Evolutionary conservation across 2,329 filamentous ascomycete species (phyloP).

Genomic region (Trichoderma harzianum): DNA sequence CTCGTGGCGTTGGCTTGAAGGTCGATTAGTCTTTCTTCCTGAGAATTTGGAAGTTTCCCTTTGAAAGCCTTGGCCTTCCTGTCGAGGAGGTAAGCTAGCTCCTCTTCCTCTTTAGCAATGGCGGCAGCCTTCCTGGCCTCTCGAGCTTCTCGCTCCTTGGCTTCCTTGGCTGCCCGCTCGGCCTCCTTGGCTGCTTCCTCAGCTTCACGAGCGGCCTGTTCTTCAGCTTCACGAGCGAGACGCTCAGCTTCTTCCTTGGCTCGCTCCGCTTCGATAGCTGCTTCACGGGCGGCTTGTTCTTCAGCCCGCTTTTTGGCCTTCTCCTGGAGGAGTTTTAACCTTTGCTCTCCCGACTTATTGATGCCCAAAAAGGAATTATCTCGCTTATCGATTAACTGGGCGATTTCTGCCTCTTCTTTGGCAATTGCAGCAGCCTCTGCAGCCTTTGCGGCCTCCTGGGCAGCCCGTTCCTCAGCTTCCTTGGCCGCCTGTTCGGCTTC

Average conservation of each 20-base stretch:
- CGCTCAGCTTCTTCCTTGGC: conserved; percentile 22
- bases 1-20: conserved; percentile 35
- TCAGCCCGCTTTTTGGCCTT: conserved; percentile 14
- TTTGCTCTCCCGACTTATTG: background rate
- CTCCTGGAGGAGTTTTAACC: background rate
- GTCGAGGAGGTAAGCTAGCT: conserved; percentile 40
- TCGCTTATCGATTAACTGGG: conserved; percentile 46
- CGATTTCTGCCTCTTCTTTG: conserved; percentile 39
- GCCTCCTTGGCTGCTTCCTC: conserved; percentile 34
- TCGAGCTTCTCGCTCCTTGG: conserved; percentile 30
- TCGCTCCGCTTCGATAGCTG: conserved; percentile 11
- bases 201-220: conserved; percentile 21
- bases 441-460: conserved; percentile 20
- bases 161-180: conserved; percentile 38
- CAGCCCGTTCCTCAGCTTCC: conserved; percentile 26
- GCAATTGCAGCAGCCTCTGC: conserved; percentile 9
- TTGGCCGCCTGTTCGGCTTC: conserved; percentile 20
- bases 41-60: conserved; percentile 42
- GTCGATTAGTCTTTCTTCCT: conserved; percentile 42
- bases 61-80: conserved; percentile 49
- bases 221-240: conserved; percentile 22
- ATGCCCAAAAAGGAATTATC: conserved; percentile 32
- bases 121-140: conserved; percentile 21
- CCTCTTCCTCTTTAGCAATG: conserved; percentile 33
- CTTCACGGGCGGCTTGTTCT: conserved; percentile 25